Conservation (phyloP, 257 asterid genomes). For the Echites panduratus region DNA sequence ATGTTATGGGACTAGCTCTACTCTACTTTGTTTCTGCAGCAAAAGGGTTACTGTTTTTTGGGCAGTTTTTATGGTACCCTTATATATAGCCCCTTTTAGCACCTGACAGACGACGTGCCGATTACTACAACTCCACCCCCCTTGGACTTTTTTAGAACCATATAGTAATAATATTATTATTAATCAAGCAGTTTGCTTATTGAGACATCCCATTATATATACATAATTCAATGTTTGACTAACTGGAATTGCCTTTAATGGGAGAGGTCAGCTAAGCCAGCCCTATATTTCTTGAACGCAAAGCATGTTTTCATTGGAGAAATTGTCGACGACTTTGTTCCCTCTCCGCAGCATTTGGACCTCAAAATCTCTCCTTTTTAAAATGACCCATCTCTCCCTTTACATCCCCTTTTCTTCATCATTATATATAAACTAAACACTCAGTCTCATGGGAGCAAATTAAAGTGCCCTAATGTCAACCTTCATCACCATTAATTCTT, state of each 20-base stretch:
- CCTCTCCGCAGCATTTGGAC: constrained; percentile 30
- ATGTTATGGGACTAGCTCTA: neutral
- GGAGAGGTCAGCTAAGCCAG: neutral
- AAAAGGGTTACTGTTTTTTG: neutral
- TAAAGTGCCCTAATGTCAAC: constrained; percentile 20
- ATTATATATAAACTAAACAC: neutral
- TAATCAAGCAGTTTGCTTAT: neutral
- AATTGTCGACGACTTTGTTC: constrained; percentile 27
- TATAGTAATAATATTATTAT: too few species aligned
- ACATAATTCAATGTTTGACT: constrained; percentile 24
- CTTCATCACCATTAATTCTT: constrained; percentile 8
- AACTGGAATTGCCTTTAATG: constrained; percentile 11
- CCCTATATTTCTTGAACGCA: constrained; percentile 25
- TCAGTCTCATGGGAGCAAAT: constrained; percentile 22
- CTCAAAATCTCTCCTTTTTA: constrained; percentile 11
- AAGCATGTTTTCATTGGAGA: constrained; percentile 33
- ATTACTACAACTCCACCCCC: neutral
- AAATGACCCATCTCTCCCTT: neutral
- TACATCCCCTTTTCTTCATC: neutral
- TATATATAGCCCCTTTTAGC: neutral
- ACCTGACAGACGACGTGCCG: neutral
- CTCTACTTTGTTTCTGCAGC: neutral
- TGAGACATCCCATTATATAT: neutral
- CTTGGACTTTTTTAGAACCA: neutral
- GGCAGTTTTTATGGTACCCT: constrained; percentile 1